Conservation (phyloP, 352 stramenopile species). For the Pseudoperonospora humuli region DNA sequence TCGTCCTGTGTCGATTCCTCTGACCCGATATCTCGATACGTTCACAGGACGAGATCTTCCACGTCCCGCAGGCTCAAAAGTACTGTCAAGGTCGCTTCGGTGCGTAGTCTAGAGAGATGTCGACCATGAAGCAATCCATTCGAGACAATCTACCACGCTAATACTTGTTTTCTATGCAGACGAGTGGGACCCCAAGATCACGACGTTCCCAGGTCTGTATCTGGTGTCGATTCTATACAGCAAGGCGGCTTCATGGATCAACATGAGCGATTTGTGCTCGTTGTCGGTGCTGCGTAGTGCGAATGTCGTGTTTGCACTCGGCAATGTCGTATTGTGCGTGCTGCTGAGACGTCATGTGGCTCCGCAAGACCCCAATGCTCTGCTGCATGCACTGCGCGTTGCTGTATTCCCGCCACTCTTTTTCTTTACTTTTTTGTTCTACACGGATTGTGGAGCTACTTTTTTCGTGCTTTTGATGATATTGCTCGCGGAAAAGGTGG, state of each 20-base stretch:
- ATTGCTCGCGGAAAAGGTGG: slow-evolving; percentile 45
- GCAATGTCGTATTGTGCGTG: slow-evolving; percentile 44
- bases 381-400: slow-evolving; percentile 66
- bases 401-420: slow-evolving; percentile 75
- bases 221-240: slow-evolving; percentile 42
- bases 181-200: slow-evolving; percentile 90
- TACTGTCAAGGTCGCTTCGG: slow-evolving; percentile 68
- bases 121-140: no score
- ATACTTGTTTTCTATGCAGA: slow-evolving; percentile 20
- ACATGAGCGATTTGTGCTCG: slow-evolving; percentile 40
- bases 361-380: slow-evolving; percentile 33
- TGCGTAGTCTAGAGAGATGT: slow-evolving; percentile 16
- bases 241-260: slow-evolving; percentile 10
- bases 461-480: slow-evolving; percentile 88
- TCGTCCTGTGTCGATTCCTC: neutral
- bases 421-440: slow-evolving; percentile 88
- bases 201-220: slow-evolving; percentile 88
- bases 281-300: slow-evolving; percentile 50
- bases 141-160: no score
- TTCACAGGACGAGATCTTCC: slow-evolving; percentile 79
- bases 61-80: slow-evolving; percentile 70
- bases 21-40: neutral
- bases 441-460: slow-evolving; percentile 80
- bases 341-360: slow-evolving; percentile 36
- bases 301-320: slow-evolving; percentile 76